Evolutionary conservation across 2,329 filamentous ascomycete species (phyloP), one percentile per base, ranked within the genome.

Genomic region (Phialocephala sp.): DNA sequence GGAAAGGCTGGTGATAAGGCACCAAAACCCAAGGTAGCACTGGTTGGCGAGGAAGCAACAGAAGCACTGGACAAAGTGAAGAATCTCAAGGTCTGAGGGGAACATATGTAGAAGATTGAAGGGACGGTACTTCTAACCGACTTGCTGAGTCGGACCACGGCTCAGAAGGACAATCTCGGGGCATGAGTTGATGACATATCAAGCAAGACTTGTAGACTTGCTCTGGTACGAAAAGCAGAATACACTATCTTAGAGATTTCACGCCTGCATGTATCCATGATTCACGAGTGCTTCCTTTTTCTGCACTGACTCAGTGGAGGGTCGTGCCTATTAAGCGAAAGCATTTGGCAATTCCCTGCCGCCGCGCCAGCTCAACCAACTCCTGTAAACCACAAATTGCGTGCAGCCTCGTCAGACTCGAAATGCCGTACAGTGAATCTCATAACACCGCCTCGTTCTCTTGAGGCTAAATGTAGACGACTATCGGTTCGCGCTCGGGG

Each of bases 1-100:
- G 76, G 74, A 24, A 77, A 76, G 66, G 68, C 59, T 36, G 69
- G 58, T 20, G 52, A 74, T 6, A 76, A 76, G 63, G 71, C 70
- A 55, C 64, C 71, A 36, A 76, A 76, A 43, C 69, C 71, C 52
- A 73, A 73, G 62, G 69, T 66, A 12, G 73, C 72, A 32, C 66
- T 72, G 50, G 72, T 67, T 20, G 70, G 55, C 32, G 69, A 43
- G 22, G 68, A 55, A 43, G 66, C 72, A 45, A 76, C 76, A 20
- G 72, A 69, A 43, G 76, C 70, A 72, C 39, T 75, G 72, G 71
- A 79, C 78, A 73, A 74, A 69, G 64, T 77, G 56, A 80, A 80
- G 74, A 74, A 75, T 56, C 65, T 75, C 47, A 72, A 71, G 52
- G 72, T 75, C 50, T 75, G 63, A 68, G 18, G 35, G 36, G 18